Conservation (phyloP, 768 basidiomycete genomes). For the Xerocomus brunneocitrinus region DNA sequence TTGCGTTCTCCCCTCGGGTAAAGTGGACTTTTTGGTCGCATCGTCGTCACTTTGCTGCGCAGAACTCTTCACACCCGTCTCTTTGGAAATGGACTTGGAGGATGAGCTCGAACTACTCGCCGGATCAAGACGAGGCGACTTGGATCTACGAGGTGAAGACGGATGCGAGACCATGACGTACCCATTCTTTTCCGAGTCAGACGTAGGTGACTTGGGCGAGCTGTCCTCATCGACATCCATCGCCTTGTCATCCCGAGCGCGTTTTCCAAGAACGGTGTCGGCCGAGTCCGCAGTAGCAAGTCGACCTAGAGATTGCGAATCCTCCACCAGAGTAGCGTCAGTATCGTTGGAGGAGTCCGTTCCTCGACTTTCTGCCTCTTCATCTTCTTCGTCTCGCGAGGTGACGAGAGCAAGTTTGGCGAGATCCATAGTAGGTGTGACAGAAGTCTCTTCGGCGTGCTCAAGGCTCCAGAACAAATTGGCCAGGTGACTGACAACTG, state of each 20-base stretch:
- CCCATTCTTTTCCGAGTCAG: conserved; percentile 39
- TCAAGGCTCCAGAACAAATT: conserved; percentile 76
- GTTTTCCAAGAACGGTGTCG: conserved; percentile 65
- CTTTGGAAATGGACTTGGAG: conserved; percentile 23
- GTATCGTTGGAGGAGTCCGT: conserved; percentile 85
- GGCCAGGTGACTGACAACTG: conserved; percentile 79
- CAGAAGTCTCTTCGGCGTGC: conserved; percentile 55
- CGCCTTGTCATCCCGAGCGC: conserved; percentile 46
- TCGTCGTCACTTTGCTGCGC: conserved; percentile 19
- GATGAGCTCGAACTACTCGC: conserved; percentile 29
- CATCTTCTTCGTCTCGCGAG: conserved; percentile 85
- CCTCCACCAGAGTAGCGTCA: conserved; percentile 85
- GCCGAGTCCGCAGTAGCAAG: conserved; percentile 31
- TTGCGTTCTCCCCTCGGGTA: conserved; percentile 51
- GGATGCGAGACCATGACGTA: conserved; percentile 40
- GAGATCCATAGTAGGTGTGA: conserved; percentile 81
- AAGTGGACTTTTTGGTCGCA: conserved; percentile 45
- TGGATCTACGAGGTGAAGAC: conserved; percentile 33
- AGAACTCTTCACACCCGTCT: conserved; percentile 29
- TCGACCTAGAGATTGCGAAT: conserved; percentile 39
- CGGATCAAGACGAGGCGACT: conserved; percentile 31
- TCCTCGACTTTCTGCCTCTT: conserved; percentile 64
- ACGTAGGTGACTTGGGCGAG: conserved; percentile 28
- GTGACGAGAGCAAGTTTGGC: conserved; percentile 91
- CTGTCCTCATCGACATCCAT: conserved; percentile 51